Evolutionary conservation across 495 filamentous ascomycete genomes (phyloP).

Genomic region (Podospora pseudopauciseta): DNA sequence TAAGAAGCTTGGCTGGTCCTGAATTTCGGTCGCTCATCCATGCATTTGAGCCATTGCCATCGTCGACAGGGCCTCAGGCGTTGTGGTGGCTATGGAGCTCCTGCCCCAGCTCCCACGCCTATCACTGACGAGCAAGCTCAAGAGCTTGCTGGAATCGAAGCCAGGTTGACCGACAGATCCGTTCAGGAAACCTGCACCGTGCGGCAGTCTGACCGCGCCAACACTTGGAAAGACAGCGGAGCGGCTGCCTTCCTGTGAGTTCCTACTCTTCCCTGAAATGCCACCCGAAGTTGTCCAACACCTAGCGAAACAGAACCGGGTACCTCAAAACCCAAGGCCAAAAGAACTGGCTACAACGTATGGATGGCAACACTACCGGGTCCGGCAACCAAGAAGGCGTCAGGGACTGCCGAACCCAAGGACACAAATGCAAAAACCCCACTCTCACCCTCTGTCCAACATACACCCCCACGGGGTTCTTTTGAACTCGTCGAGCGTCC

Average conservation of each 20-base stretch:
- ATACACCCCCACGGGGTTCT: background rate
- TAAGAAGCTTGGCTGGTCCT: background rate
- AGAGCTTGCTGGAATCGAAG: too few species aligned
- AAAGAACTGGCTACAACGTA: background rate
- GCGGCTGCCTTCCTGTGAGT: background rate
- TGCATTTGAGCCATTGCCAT: background rate
- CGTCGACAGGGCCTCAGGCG: background rate
- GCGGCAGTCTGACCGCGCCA: too few species aligned
- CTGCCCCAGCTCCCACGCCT: too few species aligned
- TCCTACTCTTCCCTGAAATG: background rate
- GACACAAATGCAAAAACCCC: background rate
- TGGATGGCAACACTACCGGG: slow-evolving; percentile 1
- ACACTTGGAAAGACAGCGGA: too few species aligned
- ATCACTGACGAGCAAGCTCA: too few species aligned
- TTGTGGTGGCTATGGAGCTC: too few species aligned
- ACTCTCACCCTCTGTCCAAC: background rate
- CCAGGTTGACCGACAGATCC: too few species aligned
- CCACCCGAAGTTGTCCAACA: background rate
- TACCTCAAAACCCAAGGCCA: background rate
- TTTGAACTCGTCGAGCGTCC: background rate
- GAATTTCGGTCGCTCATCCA: background rate
- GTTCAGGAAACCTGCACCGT: too few species aligned
- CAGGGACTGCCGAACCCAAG: background rate
- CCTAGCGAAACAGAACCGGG: background rate
- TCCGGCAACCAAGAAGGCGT: background rate